Evolutionary conservation across 345 rosid genomes (phyloP), one percentile per base, ranked within the genome.

Genomic region (Brassica incana): DNA sequence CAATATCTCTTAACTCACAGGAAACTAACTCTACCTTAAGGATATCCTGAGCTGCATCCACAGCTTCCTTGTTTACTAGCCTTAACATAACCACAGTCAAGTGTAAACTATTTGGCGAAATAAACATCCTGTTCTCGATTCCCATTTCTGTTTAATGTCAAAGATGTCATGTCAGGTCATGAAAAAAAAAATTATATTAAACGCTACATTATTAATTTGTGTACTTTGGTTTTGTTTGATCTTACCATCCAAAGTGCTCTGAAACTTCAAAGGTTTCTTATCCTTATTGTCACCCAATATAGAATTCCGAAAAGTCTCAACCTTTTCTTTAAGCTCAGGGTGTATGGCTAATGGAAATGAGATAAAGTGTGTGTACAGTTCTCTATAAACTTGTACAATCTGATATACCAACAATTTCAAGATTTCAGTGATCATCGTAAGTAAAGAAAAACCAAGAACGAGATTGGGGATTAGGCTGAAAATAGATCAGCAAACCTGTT

Each of bases 71-170:
- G 80, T 88, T 91, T 95, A 86, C 90, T 78, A 95, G 80, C 87
- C 88, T 93, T 82, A 95, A 82, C 98, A 95, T 95, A 52, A 90
- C 86, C 70, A 93, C 94, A 65, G 98, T 95, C 80, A 95, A 81
- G 85, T 93, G 99, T 72, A 93, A 88, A 40, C 91, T 86, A 69
- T 85, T 83, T 14, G 97, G 94, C 14, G 84, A 88, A 59, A 88
- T 85, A 76, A 95, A 93, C 69, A 93, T 90, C 33, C 97, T 91
- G 73, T 81, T 81, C 38, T 90, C 94, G 65, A 95, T 87, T 78
- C 97, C 86, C 75, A 80, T 78, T 35, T 84, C 99, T 90, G 90
- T 69, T 43, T 50, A 50, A 60, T 23, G 58, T 50, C 58, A 50
- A 77, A 70, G 6, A 65, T 45, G 3, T 5, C 58, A 11, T 43